Base-by-base conservation (phyloP, 1,139 yeast genomes). In the Pichia sp. region DNA sequence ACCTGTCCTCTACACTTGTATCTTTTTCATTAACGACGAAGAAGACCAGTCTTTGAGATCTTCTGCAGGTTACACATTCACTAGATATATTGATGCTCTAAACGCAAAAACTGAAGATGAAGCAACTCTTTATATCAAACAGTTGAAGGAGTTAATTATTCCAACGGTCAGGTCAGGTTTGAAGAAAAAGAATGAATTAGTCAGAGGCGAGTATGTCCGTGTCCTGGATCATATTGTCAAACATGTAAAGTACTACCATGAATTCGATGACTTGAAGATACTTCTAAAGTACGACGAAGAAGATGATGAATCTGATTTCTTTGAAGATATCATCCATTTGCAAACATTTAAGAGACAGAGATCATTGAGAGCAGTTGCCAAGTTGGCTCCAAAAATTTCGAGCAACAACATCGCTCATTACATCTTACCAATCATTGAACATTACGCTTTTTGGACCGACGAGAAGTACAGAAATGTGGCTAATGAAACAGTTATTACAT, bases 241-340 rank as follows among this genome's bases (percentile, higher is more conserved):
- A 26, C 49, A 66, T 23, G 59, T 76, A 6, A 60, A 62, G n/a
- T 63, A 67, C 47, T 72, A 66, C 46, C 62, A 64, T 10, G 84
- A 72, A 3, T 63, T 86, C 30, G 64, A 66, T 19, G 94, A 84
- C 35, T 69, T 87, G 88, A 71, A 72, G 40, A 66, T 73, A 2
- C 63, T 91, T 33, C 61, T 81, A 2, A 33, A 32, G 10, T 39
- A 43, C 30, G 41, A 40, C 29, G 71, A 66, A 48, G 79, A 77
- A 29, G 94, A 86, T 50, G 94, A 81, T 32, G 96, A 86, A 50
- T 82, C 87, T 1, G 79, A 85, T 55, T 87, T 91, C 53, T 91
- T 91, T 63, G 63, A 67, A 40, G 87, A 87, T 51, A 68, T 93
- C 29, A 72, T 72, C 43, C 96, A 91, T 55, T 77, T 91, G 34